These are phyloP conservation scores for Rubroboletus satanas DNA, from an alignment of 768 basidiomycete species.

Conservation along the genomic window DNA sequence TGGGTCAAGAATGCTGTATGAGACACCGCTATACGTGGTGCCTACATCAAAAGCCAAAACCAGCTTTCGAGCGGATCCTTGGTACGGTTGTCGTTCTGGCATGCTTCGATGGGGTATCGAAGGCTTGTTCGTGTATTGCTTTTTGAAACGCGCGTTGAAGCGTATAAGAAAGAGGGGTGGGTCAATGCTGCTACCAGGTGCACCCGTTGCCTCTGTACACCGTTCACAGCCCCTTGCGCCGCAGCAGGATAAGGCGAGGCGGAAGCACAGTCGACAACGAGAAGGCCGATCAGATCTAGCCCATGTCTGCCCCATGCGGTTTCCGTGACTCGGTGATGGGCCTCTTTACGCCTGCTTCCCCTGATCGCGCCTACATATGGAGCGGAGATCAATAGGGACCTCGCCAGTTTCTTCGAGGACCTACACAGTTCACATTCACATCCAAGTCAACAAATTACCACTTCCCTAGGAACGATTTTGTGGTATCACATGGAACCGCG, in stretches of 20 bases:
- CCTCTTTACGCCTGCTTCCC: neutral
- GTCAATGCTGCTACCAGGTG: neutral
- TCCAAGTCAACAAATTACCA: neutral
- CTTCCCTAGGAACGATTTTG: too few relatives aligned
- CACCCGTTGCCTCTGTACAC: neutral
- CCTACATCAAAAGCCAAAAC: conserved; percentile 52
- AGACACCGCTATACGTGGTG: conserved; percentile 49
- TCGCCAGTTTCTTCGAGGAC: neutral
- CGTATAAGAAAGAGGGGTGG: neutral
- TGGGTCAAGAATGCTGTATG: conserved; percentile 36
- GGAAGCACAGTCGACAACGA: conserved; percentile 1
- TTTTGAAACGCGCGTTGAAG: neutral
- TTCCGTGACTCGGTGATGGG: neutral
- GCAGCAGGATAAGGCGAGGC: conserved; percentile 16
- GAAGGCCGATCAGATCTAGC: conserved; percentile 8
- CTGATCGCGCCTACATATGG: neutral
- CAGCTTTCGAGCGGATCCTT: conserved; percentile 39
- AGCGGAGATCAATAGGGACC: neutral
- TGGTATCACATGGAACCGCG: neutral
- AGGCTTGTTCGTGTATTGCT: neutral
- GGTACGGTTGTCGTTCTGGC: conserved; percentile 36
- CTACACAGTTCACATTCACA: neutral
- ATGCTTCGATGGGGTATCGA: conserved; percentile 7
- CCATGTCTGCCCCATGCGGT: conserved; percentile 4
- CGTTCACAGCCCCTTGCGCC: neutral